A percentile compares a stretch with the other conserved stretches of the same genome.
Conservation (phyloP, 1,284 basidiomycete genomes). For the Athelia sp. region DNA sequence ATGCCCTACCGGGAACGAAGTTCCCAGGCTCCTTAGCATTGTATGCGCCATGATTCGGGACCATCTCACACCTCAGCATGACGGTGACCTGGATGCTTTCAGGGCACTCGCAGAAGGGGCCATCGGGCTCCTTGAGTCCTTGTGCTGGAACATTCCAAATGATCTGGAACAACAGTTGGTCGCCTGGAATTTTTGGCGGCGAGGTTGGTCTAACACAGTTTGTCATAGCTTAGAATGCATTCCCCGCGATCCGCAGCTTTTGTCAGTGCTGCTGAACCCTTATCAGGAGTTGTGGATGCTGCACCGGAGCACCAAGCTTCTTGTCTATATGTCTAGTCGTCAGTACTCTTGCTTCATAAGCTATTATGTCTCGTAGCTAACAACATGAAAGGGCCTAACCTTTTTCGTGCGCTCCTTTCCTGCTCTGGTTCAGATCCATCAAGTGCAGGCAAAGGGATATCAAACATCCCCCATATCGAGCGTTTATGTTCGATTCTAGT, state of each 20-base stretch:
- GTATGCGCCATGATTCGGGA: constrained; percentile 37
- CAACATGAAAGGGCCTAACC: background rate
- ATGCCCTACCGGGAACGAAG: constrained; percentile 18
- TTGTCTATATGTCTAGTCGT: background rate
- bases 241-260: background rate
- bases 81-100: constrained; percentile 14
- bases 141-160: constrained; percentile 44
- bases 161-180: constrained; percentile 40
- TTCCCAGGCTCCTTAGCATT: constrained; percentile 30
- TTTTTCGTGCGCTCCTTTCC: background rate
- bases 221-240: background rate
- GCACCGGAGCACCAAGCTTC: background rate
- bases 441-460: constrained; percentile 16
- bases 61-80: constrained; percentile 28
- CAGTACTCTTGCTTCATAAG: background rate
- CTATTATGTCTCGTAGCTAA: no score
- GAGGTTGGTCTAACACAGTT: background rate
- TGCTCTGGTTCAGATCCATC: background rate
- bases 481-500: constrained; percentile 46
- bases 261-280: background rate
- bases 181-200: background rate
- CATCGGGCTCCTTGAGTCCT: constrained; percentile 45
- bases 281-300: background rate
- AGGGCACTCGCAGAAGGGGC: constrained; percentile 32
- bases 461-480: constrained; percentile 45